Evolutionary conservation across 2,329 filamentous ascomycete species (phyloP).

Genomic region (Lachnellula willkommii): DNA sequence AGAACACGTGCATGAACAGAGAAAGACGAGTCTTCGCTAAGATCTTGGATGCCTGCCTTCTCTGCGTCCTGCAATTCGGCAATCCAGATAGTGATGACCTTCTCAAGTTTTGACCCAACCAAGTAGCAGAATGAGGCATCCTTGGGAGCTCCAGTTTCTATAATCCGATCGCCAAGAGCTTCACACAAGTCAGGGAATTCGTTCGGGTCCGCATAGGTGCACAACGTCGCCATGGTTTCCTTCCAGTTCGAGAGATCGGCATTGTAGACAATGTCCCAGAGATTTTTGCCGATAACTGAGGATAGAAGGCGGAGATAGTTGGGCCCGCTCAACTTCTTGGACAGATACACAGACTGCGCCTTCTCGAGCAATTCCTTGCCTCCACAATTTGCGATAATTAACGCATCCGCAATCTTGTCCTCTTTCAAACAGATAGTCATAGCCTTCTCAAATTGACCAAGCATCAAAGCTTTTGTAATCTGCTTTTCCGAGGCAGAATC

Average conservation of each 20-base stretch:
- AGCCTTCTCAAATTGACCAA: slow-evolving; percentile 86
- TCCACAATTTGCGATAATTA: slow-evolving; percentile 96
- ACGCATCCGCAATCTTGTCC: slow-evolving; percentile 87
- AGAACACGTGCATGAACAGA: slow-evolving; percentile 84
- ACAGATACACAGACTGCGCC: slow-evolving; percentile 85
- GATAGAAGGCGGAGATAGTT: slow-evolving; percentile 88
- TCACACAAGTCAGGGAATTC: slow-evolving; percentile 96
- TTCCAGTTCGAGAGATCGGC: slow-evolving; percentile 92
- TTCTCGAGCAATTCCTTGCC: slow-evolving; percentile 91
- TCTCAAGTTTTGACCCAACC: slow-evolving; percentile 92
- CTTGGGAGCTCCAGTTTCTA: slow-evolving; percentile 71
- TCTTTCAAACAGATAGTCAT: slow-evolving; percentile 85
- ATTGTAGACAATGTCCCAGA: slow-evolving; percentile 98
- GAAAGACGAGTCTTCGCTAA: slow-evolving; percentile 72
- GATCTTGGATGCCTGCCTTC: slow-evolving; percentile 64
- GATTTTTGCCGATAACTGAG: slow-evolving; percentile 90
- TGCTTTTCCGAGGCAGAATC: slow-evolving; percentile 79
- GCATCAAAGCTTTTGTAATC: slow-evolving; percentile 81
- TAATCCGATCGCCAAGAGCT: slow-evolving; percentile 83
- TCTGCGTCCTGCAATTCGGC: slow-evolving; percentile 82
- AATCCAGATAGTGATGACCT: slow-evolving; percentile 93
- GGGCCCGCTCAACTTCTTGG: slow-evolving; percentile 72
- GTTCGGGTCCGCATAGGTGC: slow-evolving; percentile 85
- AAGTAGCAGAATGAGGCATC: slow-evolving; percentile 96
- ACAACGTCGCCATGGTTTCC: slow-evolving; percentile 91